Conservation (phyloP, 345 rosid species). For the Streptanthus diversifolius region DNA sequence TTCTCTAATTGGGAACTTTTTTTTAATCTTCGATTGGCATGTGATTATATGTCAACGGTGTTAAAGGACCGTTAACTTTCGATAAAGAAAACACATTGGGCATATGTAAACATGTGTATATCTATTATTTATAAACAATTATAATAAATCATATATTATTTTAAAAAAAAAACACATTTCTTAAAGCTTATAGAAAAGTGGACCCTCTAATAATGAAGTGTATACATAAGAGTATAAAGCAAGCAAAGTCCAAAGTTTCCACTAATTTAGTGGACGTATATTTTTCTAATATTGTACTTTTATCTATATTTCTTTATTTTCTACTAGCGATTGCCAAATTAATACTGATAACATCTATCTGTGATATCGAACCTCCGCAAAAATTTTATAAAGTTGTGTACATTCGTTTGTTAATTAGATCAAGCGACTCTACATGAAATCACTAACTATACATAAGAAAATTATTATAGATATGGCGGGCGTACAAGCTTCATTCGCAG, state of each 20-base stretch:
- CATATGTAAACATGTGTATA: background rate
- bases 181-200: constrained; percentile 30
- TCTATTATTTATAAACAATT: background rate
- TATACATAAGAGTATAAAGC: constrained; percentile 37
- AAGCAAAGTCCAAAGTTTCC: constrained; percentile 38
- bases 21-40: constrained; percentile 20
- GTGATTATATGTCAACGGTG: constrained; percentile 39
- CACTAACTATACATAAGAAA: background rate
- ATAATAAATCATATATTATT: background rate
- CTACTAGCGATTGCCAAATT: background rate
- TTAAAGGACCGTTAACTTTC: constrained; percentile 35
- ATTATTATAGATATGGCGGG: background rate
- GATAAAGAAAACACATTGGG: constrained; percentile 24
- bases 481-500: background rate
- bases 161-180: constrained; percentile 15
- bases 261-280: constrained; percentile 28
- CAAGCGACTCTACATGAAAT: background rate
- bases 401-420: background rate
- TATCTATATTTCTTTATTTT: background rate
- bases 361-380: background rate
- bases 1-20: constrained; percentile 13
- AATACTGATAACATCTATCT: background rate
- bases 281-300: constrained; percentile 6
- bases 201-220: constrained; percentile 36
- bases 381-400: background rate